phyloP scores from a whole-genome alignment of 2,329 filamentous ascomycete genomes.

The Metarhizium sp. region DNA sequence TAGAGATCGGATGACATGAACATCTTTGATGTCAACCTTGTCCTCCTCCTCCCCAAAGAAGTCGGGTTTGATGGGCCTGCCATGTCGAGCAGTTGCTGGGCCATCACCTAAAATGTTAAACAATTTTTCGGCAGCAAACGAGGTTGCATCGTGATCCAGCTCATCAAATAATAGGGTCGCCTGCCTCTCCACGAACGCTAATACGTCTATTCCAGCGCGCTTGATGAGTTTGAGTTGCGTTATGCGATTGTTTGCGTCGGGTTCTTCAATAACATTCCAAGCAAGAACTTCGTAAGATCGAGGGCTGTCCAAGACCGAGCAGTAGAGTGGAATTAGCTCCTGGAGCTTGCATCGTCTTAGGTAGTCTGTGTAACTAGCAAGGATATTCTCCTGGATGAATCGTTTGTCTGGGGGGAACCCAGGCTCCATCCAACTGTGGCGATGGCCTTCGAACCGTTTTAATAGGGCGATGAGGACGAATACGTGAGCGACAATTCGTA shows the following conservation, averaged over 20 bases:
- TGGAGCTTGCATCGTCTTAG: constrained; percentile 64
- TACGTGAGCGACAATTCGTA: constrained; percentile 61
- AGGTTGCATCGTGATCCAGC: constrained; percentile 22
- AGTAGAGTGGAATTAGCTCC: constrained; percentile 80
- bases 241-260: constrained; percentile 53
- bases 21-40: constrained; percentile 50
- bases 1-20: constrained; percentile 64
- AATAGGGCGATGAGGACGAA: constrained; percentile 59
- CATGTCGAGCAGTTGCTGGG: constrained; percentile 26
- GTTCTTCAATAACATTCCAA: constrained; percentile 65
- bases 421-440: constrained; percentile 7
- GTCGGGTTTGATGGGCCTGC: constrained; percentile 57
- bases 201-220: constrained; percentile 62
- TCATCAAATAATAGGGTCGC: constrained; percentile 42
- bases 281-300: constrained; percentile 64
- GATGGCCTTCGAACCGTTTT: constrained; percentile 39
- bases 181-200: constrained; percentile 65
- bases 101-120: constrained; percentile 43
- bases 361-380: constrained; percentile 74
- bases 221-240: constrained; percentile 66
- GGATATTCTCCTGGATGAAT: constrained; percentile 59
- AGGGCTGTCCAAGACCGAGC: constrained; percentile 60
- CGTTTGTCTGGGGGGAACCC: constrained; percentile 16
- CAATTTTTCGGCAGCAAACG: constrained; percentile 30
- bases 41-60: constrained; percentile 58